These are phyloP conservation scores for Symbiodinium natans DNA, from an alignment of 73 alveolate species.

Conservation along the genomic window DNA sequence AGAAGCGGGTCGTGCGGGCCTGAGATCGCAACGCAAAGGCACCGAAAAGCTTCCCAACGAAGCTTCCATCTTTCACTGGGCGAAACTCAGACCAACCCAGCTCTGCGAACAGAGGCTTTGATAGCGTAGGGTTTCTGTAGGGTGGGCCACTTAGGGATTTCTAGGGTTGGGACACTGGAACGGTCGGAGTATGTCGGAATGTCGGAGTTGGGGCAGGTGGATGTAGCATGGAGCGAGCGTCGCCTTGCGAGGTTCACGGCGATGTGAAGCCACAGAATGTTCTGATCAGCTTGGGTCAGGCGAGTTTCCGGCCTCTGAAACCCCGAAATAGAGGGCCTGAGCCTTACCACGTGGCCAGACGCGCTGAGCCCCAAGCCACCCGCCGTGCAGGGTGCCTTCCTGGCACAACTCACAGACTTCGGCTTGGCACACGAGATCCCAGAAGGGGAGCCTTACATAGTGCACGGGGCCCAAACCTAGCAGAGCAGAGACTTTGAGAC, in stretches of 20 bases:
- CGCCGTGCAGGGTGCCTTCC: conserved; percentile 46
- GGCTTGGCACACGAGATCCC: conserved; percentile 51
- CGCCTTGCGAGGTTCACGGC: conserved; percentile 40
- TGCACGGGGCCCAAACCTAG: not conserved
- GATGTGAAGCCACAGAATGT: conserved; percentile 87
- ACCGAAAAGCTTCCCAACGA: too few relatives aligned
- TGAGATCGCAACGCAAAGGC: not conserved
- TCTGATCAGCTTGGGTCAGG: conserved; percentile 66
- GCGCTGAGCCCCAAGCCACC: too few relatives aligned
- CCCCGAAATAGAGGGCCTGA: too few relatives aligned
- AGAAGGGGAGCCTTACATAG: not conserved
- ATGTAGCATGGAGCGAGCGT: too few relatives aligned
- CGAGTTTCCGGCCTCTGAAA: not conserved
- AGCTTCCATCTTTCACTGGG: not conserved
- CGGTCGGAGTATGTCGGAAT: too few relatives aligned
- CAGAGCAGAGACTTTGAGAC: too few relatives aligned
- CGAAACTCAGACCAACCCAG: not conserved
- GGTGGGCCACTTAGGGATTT: too few relatives aligned
- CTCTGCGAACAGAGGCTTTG: too few relatives aligned
- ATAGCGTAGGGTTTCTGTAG: too few relatives aligned
- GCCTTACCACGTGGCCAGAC: too few relatives aligned
- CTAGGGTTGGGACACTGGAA: too few relatives aligned
- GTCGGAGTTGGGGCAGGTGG: too few relatives aligned
- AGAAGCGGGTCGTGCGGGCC: conserved; percentile 45
- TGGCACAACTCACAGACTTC: conserved; percentile 78